A percentile compares a stretch with the other conserved stretches of the same genome.
Conservation (phyloP, 2,329 filamentous ascomycete genomes). For the Microsporum canis region DNA sequence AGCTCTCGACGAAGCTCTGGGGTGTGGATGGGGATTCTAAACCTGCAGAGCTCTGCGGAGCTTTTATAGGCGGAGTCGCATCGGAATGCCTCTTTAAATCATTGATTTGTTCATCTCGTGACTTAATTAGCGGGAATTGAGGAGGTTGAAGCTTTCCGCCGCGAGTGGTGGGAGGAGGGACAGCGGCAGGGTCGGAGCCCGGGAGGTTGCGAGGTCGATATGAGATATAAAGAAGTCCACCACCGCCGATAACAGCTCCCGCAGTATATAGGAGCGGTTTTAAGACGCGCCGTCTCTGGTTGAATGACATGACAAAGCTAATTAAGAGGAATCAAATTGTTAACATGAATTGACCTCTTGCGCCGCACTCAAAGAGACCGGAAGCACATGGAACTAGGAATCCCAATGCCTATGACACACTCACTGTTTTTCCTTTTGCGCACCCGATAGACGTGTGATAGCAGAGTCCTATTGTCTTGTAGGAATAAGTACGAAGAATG, state of each 20-base stretch:
- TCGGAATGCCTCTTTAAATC: slow-evolving; percentile 31
- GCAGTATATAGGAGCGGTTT: slow-evolving; percentile 50
- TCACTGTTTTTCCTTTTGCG: not conserved
- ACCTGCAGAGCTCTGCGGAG: not conserved
- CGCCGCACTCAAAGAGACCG: not conserved
- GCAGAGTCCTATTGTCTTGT: not conserved
- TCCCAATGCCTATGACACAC: not conserved
- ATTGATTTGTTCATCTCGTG: slow-evolving; percentile 40
- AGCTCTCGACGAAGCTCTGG: not conserved
- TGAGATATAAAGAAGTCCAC: slow-evolving; percentile 48
- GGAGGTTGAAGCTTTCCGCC: slow-evolving; percentile 46
- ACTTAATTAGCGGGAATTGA: slow-evolving; percentile 42
- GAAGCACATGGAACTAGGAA: not conserved
- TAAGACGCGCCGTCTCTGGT: slow-evolving; percentile 40
- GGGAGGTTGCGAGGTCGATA: slow-evolving; percentile 55
- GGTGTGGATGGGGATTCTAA: not conserved
- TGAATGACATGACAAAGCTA: slow-evolving; percentile 25
- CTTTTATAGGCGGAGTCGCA: not conserved
- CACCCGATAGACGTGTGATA: not conserved
- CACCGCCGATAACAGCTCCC: slow-evolving; percentile 43
- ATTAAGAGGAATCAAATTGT: not conserved
- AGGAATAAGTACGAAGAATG: not conserved
- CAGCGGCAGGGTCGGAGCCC: slow-evolving; percentile 49
- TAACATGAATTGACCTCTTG: not conserved
- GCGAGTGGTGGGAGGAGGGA: slow-evolving; percentile 52